Conservation (phyloP, 2,329 filamentous ascomycete species). For the Pseudopithomyces maydicus region DNA sequence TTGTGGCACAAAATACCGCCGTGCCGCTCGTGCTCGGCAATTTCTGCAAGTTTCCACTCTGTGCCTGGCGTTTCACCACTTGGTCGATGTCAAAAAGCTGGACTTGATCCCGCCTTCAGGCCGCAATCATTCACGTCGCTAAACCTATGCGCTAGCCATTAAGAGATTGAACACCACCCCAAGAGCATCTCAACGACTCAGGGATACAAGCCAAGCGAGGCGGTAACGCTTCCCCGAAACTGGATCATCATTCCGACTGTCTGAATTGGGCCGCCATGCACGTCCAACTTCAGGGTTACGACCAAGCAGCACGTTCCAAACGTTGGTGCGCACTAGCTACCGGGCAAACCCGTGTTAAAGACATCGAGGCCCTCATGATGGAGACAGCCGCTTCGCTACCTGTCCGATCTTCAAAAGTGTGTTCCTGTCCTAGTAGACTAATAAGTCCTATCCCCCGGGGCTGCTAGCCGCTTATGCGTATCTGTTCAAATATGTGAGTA, state of each 20-base stretch:
- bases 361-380: background rate
- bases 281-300: background rate
- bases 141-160: background rate
- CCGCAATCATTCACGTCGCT: background rate
- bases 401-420: background rate
- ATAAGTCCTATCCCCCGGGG: background rate
- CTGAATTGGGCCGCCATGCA: background rate
- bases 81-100: background rate
- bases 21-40: background rate
- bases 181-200: slow-evolving; percentile 1
- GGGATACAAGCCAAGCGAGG: background rate
- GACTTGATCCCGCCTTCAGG: background rate
- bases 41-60: background rate
- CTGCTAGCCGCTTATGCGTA: background rate
- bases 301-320: background rate
- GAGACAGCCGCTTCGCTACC: background rate
- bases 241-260: background rate
- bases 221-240: background rate
- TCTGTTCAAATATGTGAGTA: background rate
- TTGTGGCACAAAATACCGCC: background rate
- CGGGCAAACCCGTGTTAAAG: background rate
- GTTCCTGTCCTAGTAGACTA: background rate
- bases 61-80: slow-evolving; percentile 3
- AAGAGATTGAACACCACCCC: background rate
- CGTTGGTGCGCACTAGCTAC: background rate